Percentiles rank a stretch among this genome's conserved stretches.
These are phyloP conservation scores for Xerophyta viscosa DNA, from an alignment of 106 monocot species.

Conservation along the genomic window DNA sequence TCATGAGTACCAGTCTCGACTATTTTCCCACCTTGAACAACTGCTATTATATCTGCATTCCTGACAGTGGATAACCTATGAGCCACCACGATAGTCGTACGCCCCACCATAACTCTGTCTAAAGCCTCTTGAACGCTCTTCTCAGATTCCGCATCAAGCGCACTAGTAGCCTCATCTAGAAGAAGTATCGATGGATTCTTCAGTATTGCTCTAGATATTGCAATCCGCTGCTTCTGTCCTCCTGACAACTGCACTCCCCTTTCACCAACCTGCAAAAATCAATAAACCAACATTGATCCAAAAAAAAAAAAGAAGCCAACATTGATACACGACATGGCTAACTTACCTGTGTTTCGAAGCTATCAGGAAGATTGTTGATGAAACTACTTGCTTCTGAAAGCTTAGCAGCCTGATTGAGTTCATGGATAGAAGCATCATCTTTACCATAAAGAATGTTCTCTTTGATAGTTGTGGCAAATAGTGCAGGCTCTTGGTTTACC, in stretches of 20 bases:
- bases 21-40: slow-evolving; percentile 51
- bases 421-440: slow-evolving; percentile 58
- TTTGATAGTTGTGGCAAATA: slow-evolving; percentile 72
- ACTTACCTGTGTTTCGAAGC: slow-evolving; percentile 74
- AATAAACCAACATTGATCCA: no score
- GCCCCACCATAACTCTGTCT: slow-evolving; percentile 69
- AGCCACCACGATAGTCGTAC: slow-evolving; percentile 66
- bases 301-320: neutral
- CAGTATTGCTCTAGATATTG: slow-evolving; percentile 82
- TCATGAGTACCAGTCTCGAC: slow-evolving; percentile 84
- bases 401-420: slow-evolving; percentile 50
- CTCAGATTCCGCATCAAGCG: slow-evolving; percentile 68
- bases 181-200: slow-evolving; percentile 95
- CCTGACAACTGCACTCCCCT: slow-evolving; percentile 70
- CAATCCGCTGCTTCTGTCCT: slow-evolving; percentile 73
- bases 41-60: slow-evolving; percentile 72
- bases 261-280: slow-evolving; percentile 50
- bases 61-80: slow-evolving; percentile 64
- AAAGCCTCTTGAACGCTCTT: slow-evolving; percentile 81
- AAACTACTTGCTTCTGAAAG: slow-evolving; percentile 65
- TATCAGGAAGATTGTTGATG: slow-evolving; percentile 64
- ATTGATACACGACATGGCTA: no score
- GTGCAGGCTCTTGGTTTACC: slow-evolving; percentile 76
- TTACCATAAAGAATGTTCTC: slow-evolving; percentile 83
- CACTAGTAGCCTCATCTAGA: slow-evolving; percentile 90